Conservation (phyloP, 768 basidiomycete species). For the Mycena floridula region DNA sequence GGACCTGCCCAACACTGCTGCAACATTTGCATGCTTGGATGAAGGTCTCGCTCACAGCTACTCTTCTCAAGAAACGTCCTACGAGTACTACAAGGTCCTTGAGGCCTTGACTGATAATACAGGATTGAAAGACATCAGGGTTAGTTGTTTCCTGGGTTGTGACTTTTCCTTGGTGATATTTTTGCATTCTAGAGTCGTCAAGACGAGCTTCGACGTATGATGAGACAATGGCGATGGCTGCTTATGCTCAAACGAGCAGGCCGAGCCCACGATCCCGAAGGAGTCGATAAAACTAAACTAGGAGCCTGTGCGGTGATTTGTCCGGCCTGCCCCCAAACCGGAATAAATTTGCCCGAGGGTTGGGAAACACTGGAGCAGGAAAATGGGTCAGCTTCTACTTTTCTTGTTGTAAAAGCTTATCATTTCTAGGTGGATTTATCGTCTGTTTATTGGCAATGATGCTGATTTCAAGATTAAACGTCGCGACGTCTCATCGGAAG, state of each 20-base stretch:
- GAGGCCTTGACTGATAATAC: neutral
- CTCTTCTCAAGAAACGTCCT: neutral
- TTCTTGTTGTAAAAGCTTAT: neutral
- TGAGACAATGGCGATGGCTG: neutral
- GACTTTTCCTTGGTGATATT: neutral
- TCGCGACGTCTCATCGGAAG: conserved; percentile 3
- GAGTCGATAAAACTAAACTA: neutral
- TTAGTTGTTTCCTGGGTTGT: neutral
- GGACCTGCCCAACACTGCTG: neutral
- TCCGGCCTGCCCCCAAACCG: neutral
- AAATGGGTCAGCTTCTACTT: neutral
- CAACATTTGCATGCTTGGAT: neutral
- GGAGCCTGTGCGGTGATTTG: neutral
- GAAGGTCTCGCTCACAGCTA: neutral
- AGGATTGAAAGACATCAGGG: neutral
- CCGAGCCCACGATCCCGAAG: neutral
- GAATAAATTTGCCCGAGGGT: neutral
- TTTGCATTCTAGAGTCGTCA: neutral
- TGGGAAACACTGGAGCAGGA: neutral
- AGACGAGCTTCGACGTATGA: neutral
- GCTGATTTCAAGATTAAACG: conserved; percentile 3
- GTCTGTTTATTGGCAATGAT: neutral
- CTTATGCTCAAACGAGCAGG: neutral
- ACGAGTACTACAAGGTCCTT: neutral
- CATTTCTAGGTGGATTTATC: neutral